Conservation (phyloP, 331 rosid species). For the Acacia concinna region DNA sequence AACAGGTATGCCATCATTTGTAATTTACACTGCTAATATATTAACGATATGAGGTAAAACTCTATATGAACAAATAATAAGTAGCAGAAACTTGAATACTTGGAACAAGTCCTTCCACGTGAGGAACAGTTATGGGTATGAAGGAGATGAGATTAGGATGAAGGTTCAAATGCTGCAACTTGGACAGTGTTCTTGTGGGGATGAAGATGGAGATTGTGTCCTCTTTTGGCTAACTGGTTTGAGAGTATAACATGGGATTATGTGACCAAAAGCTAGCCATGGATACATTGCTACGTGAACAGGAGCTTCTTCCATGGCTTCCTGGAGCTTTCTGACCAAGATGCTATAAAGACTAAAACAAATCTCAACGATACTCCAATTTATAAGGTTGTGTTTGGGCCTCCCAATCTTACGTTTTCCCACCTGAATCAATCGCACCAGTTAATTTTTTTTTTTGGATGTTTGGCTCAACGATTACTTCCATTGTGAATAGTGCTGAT, state of each 20-base stretch:
- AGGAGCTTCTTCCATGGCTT: not conserved
- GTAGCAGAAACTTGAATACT: too few relatives aligned
- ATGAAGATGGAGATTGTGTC: not conserved
- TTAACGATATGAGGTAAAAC: too few relatives aligned
- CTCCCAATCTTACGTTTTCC: too few relatives aligned
- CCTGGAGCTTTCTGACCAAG: not conserved
- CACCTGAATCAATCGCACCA: too few relatives aligned
- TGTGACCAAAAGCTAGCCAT: not conserved
- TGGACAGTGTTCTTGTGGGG: conserved; percentile 13
- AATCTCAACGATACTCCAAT: too few relatives aligned
- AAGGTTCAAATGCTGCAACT: conserved; percentile 36
- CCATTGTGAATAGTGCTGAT: too few relatives aligned
- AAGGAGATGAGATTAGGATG: conserved; percentile 44
- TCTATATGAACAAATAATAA: too few relatives aligned
- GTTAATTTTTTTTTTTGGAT: too few relatives aligned
- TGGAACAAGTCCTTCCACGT: conserved; percentile 46
- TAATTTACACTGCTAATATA: too few relatives aligned
- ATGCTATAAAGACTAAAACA: too few relatives aligned
- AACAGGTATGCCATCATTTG: not conserved
- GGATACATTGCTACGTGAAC: not conserved
- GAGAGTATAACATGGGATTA: not conserved
- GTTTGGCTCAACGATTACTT: too few relatives aligned
- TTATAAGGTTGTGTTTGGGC: too few relatives aligned
- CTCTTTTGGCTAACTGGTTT: not conserved
- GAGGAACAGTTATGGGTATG: conserved; percentile 31